These are phyloP conservation scores for Friedmanniomyces simplex DNA, from an alignment of 495 filamentous ascomycete genomes.

Conservation along the genomic window DNA sequence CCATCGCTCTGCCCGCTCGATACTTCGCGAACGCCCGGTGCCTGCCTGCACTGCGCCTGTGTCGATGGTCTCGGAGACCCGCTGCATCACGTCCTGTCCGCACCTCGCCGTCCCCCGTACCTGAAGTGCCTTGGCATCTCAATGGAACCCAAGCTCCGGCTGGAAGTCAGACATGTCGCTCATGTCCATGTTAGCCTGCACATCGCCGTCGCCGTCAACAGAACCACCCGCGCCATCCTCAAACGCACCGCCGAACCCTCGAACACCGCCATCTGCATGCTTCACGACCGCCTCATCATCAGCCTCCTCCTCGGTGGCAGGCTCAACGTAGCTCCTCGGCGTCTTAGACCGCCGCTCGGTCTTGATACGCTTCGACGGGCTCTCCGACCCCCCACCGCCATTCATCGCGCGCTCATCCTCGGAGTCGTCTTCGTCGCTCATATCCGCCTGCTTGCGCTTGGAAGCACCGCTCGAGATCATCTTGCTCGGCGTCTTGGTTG, in stretches of 20 bases:
- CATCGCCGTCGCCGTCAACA: not conserved
- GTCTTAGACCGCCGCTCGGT: not conserved
- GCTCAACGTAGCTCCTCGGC: not conserved
- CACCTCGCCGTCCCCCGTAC: no score
- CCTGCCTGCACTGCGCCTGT: not conserved
- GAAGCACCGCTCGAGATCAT: not conserved
- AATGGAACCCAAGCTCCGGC: no score
- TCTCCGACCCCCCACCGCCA: no score
- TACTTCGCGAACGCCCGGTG: not conserved
- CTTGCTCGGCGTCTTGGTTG: not conserved
- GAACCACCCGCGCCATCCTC: not conserved
- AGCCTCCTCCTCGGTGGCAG: not conserved
- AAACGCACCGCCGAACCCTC: no score
- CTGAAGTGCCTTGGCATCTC: no score
- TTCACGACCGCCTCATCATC: not conserved
- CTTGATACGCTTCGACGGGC: not conserved
- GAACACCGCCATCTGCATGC: no score
- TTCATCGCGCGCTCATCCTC: not conserved
- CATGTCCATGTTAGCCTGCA: no score
- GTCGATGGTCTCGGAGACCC: no score
- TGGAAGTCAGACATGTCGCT: no score
- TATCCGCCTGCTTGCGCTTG: not conserved
- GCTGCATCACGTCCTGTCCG: no score
- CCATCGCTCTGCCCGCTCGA: not conserved
- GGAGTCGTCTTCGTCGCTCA: slow-evolving; percentile 13